These are phyloP conservation scores for Vitellaria paradoxa DNA, from an alignment of 179 eudicot genomes.

Conservation along the genomic window DNA sequence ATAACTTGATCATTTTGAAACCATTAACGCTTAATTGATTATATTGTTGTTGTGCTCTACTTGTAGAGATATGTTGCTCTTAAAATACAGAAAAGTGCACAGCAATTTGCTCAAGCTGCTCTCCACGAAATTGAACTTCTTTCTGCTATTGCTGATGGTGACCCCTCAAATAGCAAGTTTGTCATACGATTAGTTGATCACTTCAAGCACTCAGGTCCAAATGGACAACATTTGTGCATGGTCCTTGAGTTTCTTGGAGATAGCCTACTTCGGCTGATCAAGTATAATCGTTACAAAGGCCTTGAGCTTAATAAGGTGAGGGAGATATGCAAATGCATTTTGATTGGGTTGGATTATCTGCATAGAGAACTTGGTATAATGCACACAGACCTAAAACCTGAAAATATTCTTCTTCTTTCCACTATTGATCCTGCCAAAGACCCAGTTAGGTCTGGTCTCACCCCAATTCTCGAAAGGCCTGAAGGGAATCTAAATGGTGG, in stretches of 20 bases:
- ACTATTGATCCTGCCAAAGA: slow-evolving; percentile 87
- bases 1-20: slow-evolving; percentile 1
- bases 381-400: slow-evolving; percentile 91
- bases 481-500: slow-evolving; percentile 70
- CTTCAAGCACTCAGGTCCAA: slow-evolving; percentile 93
- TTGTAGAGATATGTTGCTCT: slow-evolving; percentile 74
- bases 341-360: slow-evolving; percentile 81
- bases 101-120: slow-evolving; percentile 89
- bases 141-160: slow-evolving; percentile 72
- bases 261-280: slow-evolving; percentile 71
- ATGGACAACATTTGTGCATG: slow-evolving; percentile 97
- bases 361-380: slow-evolving; percentile 74
- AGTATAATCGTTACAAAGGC: slow-evolving; percentile 73
- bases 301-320: slow-evolving; percentile 68
- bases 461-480: slow-evolving; percentile 85
- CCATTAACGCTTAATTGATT: not conserved
- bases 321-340: slow-evolving; percentile 85
- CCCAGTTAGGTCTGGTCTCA: slow-evolving; percentile 62
- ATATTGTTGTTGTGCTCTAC: slow-evolving; percentile 11
- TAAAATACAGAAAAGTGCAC: slow-evolving; percentile 99
- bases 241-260: slow-evolving; percentile 98
- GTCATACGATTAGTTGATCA: slow-evolving; percentile 78
- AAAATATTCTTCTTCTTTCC: slow-evolving; percentile 78
- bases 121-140: slow-evolving; percentile 92
- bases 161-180: slow-evolving; percentile 48